These are phyloP conservation scores for Cladophialophora chaetospira DNA, from an alignment of 2,329 filamentous ascomycete genomes.

Conservation along the genomic window DNA sequence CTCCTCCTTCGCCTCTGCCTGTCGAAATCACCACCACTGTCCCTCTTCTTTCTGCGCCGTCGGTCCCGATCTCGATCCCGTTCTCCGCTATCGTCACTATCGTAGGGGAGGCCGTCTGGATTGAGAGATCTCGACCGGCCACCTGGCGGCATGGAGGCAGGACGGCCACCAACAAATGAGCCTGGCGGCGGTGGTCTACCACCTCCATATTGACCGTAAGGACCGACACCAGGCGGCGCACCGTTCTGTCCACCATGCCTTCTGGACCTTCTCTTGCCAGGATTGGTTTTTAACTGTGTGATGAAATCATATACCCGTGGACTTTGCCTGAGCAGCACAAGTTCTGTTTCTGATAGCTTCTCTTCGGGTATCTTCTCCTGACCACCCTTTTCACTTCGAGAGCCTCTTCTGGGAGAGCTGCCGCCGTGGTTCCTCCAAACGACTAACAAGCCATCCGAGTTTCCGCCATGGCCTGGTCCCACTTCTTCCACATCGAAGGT, in stretches of 20 bases:
- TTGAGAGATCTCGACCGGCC: conserved; percentile 3
- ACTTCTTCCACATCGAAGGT: conserved; percentile 28
- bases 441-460: conserved; percentile 28
- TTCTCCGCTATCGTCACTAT: conserved; percentile 5
- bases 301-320: conserved; percentile 30
- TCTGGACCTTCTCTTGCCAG: conserved; percentile 25
- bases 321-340: conserved; percentile 29
- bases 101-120: neutral
- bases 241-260: conserved; percentile 13
- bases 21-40: conserved; percentile 22
- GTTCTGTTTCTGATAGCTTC: conserved; percentile 29
- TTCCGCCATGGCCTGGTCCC: conserved; percentile 23
- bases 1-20: conserved; percentile 18
- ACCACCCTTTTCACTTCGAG: conserved; percentile 20
- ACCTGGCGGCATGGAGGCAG: neutral
- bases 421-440: conserved; percentile 31
- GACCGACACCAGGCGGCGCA: neutral
- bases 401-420: neutral
- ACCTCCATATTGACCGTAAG: neutral
- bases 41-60: conserved; percentile 8
- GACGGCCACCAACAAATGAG: conserved; percentile 5
- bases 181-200: conserved; percentile 2
- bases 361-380: conserved; percentile 34
- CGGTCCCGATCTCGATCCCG: neutral
- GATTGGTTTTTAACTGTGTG: conserved; percentile 18